Conservation (phyloP, 1,284 basidiomycete genomes). For the Fistulina hepatica region DNA sequence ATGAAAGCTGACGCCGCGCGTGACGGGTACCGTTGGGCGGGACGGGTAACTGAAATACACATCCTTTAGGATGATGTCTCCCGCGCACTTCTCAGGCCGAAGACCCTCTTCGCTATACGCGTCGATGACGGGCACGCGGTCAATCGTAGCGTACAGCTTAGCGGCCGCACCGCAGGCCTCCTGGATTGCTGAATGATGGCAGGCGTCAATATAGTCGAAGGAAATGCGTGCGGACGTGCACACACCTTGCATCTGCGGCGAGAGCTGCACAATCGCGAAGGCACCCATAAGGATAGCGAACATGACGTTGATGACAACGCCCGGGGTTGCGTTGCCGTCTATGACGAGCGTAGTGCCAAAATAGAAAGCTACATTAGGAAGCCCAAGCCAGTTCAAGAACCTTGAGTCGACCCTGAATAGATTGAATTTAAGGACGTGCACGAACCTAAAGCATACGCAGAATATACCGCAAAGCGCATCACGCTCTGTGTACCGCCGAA, state of each 20-base stretch:
- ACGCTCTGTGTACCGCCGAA: constrained; percentile 58
- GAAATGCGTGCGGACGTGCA: constrained; percentile 33
- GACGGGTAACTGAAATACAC: constrained; percentile 89
- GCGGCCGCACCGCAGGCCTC: constrained; percentile 83
- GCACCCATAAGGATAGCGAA: constrained; percentile 81
- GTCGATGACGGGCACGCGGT: constrained; percentile 80
- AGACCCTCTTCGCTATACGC: constrained; percentile 61
- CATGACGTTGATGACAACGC: constrained; percentile 74
- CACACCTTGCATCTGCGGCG: constrained; percentile 71
- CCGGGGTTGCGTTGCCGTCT: constrained; percentile 39
- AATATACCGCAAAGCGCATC: constrained; percentile 78
- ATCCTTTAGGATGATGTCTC: constrained; percentile 67
- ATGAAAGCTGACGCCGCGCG: constrained; percentile 60
- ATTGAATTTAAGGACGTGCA: constrained; percentile 34
- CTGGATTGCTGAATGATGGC: constrained; percentile 46
- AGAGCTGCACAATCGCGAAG: constrained; percentile 72
- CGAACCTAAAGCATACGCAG: constrained; percentile 54
- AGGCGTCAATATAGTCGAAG: background rate
- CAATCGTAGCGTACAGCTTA: constrained; percentile 88
- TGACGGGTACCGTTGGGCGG: constrained; percentile 74
- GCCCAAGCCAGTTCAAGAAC: constrained; percentile 9
- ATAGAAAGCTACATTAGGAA: constrained; percentile 31
- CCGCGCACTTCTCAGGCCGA: constrained; percentile 61
- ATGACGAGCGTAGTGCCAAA: constrained; percentile 78
- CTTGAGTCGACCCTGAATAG: too few relatives aligned